Conservation (phyloP, 164 flowering plant genomes). For the Sedum album region DNA sequence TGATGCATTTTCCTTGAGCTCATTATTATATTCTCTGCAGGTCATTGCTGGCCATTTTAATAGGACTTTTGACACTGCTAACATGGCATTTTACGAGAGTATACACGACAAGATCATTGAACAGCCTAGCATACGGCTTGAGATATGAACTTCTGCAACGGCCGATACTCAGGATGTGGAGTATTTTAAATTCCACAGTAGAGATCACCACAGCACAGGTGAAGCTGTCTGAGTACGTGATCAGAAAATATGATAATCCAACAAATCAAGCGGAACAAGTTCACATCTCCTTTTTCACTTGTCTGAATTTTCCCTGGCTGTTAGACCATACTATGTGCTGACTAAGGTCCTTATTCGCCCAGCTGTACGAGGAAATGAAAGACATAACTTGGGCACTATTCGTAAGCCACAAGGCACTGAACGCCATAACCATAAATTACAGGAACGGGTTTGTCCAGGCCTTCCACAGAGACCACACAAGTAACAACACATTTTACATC, state of each 20-base stretch:
- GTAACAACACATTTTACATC: slow-evolving; percentile 79
- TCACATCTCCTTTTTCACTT: slow-evolving; percentile 19
- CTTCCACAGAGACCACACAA: slow-evolving; percentile 84
- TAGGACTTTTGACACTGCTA: slow-evolving; percentile 76
- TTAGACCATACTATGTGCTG: not conserved
- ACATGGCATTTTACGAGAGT: slow-evolving; percentile 92
- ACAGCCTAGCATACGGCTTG: slow-evolving; percentile 73
- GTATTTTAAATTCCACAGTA: slow-evolving; percentile 73
- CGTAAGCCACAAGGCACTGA: slow-evolving; percentile 79
- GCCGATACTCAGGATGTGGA: slow-evolving; percentile 91
- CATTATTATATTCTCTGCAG: slow-evolving; percentile 33
- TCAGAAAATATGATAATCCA: slow-evolving; percentile 48
- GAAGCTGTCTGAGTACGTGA: slow-evolving; percentile 80
- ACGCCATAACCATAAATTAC: slow-evolving; percentile 80
- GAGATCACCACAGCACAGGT: slow-evolving; percentile 89
- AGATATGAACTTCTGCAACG: slow-evolving; percentile 86
- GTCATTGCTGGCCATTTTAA: slow-evolving; percentile 90
- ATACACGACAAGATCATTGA: slow-evolving; percentile 72
- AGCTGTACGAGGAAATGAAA: slow-evolving; percentile 82
- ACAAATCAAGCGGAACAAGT: slow-evolving; percentile 48
- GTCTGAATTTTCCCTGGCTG: not conserved
- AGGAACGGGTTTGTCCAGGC: slow-evolving; percentile 91
- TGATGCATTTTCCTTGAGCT: too few species aligned
- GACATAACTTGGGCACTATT: slow-evolving; percentile 88
- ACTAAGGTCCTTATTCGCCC: slow-evolving; percentile 12